A percentile compares a stretch with the other conserved stretches of the same genome.
phyloP scores from a whole-genome alignment of 73 alveolate genomes.

The Paramecium bursaria region DNA sequence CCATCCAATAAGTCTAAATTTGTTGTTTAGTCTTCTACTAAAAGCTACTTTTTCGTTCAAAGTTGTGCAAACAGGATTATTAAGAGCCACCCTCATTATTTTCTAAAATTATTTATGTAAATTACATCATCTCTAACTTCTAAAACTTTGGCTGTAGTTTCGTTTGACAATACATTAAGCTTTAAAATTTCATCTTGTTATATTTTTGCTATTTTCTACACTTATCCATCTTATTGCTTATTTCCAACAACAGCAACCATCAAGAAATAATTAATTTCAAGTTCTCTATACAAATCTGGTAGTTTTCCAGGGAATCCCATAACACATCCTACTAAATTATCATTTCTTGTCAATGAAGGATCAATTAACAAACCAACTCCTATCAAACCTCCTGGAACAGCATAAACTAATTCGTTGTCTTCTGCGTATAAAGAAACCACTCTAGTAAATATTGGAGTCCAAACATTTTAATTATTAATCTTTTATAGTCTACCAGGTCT shows the following conservation, averaged over 20 bases:
- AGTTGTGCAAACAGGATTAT: conserved; percentile 74
- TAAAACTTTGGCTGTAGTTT: conserved; percentile 76
- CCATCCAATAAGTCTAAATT: conserved; percentile 73
- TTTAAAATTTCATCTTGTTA: conserved; percentile 70
- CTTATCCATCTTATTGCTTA: conserved; percentile 83
- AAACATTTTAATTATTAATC: conserved; percentile 76
- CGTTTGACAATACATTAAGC: conserved; percentile 75
- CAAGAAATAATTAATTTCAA: conserved; percentile 79
- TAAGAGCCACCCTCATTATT: conserved; percentile 71
- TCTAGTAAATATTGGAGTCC: conserved; percentile 87
- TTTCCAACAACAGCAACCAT: conserved; percentile 97
- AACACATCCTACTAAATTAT: conserved; percentile 94
- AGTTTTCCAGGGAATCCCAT: conserved; percentile 98
- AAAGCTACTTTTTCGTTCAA: conserved; percentile 76
- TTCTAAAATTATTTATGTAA: conserved; percentile 9
- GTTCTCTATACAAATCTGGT: conserved; percentile 92
- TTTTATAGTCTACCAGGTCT: conserved; percentile 97
- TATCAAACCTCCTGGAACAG: conserved; percentile 99
- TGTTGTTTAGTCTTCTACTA: conserved; percentile 73
- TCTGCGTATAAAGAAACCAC: conserved; percentile 94
- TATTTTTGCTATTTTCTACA: conserved; percentile 72
- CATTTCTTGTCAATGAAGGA: conserved; percentile 96
- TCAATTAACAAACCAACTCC: conserved; percentile 99
- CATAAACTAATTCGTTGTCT: conserved; percentile 95
- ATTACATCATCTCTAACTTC: conserved; percentile 66